A percentile compares a stretch with the other conserved stretches of the same genome.
These are phyloP conservation scores for Scopulariopsis brevicaulis DNA, from an alignment of 2,329 filamentous ascomycete species.

Conservation along the genomic window DNA sequence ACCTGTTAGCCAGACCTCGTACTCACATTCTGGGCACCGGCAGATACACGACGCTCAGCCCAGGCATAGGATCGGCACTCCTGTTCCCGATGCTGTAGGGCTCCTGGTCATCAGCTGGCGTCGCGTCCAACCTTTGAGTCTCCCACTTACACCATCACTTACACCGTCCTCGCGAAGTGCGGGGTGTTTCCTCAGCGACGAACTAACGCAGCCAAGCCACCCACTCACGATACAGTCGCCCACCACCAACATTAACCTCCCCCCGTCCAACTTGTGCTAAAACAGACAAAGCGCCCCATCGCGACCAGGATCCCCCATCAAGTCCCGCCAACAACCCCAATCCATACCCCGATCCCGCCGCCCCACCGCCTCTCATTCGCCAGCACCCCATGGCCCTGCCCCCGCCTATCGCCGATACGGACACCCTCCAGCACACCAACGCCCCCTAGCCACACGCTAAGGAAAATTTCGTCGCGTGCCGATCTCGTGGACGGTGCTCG, in stretches of 20 bases:
- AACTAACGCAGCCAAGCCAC: background rate
- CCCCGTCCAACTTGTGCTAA: background rate
- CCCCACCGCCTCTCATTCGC: background rate
- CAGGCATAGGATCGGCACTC: too few species aligned
- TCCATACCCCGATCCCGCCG: constrained; percentile 1
- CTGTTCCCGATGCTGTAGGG: too few species aligned
- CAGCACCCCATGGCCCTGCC: background rate
- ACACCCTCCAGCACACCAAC: background rate
- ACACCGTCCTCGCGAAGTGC: background rate
- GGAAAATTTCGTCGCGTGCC: background rate
- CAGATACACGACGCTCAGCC: too few species aligned
- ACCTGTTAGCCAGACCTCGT: too few species aligned
- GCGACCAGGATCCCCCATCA: background rate
- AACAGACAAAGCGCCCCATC: background rate
- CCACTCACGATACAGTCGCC: background rate
- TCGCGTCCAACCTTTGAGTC: background rate
- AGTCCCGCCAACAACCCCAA: background rate
- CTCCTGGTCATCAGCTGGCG: background rate
- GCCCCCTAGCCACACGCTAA: background rate
- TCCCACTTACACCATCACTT: background rate
- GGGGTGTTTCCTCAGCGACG: too few species aligned
- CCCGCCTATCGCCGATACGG: background rate
- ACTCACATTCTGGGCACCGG: too few species aligned
- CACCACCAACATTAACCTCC: background rate
- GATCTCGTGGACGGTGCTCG: background rate